Evolutionary conservation across 129 eudicot genomes (phyloP).

Genomic region (Saussurea involucrata): DNA sequence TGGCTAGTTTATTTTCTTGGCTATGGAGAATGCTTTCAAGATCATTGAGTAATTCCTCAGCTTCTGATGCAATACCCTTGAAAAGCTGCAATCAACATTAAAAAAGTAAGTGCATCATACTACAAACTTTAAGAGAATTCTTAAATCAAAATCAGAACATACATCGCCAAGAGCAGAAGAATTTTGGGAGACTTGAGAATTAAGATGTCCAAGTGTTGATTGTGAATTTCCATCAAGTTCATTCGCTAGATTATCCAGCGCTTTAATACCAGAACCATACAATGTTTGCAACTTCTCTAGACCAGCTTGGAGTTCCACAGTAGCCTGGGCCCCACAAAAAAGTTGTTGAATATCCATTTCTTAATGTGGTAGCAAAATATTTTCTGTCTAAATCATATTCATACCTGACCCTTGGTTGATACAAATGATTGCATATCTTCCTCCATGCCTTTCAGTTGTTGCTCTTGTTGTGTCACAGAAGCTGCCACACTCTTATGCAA

Average conservation of each 20-base stretch:
- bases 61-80: constrained; percentile 70
- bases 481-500: constrained; percentile 82
- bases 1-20: constrained; percentile 58
- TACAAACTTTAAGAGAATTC: neutral
- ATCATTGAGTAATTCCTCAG: constrained; percentile 59
- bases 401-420: constrained; percentile 79
- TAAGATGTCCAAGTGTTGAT: constrained; percentile 63
- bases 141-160: constrained; percentile 19
- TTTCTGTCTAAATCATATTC: constrained; percentile 25
- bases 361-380: neutral
- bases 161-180: constrained; percentile 86
- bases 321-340: constrained; percentile 42
- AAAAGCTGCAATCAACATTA: constrained; percentile 47
- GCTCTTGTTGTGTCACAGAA: constrained; percentile 90
- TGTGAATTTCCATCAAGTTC: constrained; percentile 78
- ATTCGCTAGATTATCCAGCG: constrained; percentile 73
- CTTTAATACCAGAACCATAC: constrained; percentile 80
- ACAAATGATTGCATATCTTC: constrained; percentile 96
- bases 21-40: constrained; percentile 61
- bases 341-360: neutral
- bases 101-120: neutral
- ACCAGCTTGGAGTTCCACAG: constrained; percentile 61
- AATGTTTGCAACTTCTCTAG: constrained; percentile 62
- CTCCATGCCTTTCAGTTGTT: constrained; percentile 77
- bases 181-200: constrained; percentile 83